Evolutionary conservation across 805 yeast species (phyloP), one percentile per base, ranked within the genome.

Genomic region (Sugiyamaella qingdaonensis): DNA sequence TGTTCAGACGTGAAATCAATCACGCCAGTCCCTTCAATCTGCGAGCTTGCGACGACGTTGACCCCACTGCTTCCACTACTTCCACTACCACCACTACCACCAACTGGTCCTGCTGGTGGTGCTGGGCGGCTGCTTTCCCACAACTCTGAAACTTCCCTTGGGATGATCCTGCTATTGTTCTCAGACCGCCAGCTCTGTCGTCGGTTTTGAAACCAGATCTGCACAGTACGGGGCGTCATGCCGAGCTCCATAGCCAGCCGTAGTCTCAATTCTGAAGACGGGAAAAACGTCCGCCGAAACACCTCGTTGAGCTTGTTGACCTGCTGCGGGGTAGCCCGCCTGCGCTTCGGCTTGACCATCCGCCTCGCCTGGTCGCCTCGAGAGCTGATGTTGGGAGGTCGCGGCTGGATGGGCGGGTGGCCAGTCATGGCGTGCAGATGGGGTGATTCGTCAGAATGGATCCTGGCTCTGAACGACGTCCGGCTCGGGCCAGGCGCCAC

Each of bases 171-270:
- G 14, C 49, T 31, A 37, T 57, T 59, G 46, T 62, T 60, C 48
- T 62, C 64, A 11, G 62, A 50, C 34, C 64, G 48, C 64, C 67
- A 65, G 18, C 68, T 68, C 55, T 68, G 72, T 13, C 97, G 73
- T 61, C 91, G 74, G 66, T 89, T 89, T 68, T 90, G 96, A 65
- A 88, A 88, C 96, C 96, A 90, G 48, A 90, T 89, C 53, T 96
- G 77, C 4, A 90, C 96, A 8, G 92, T 88, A 59, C 94, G 78
- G 60, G 91, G 96, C 16, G 89, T 80, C 87, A 89, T 84, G 4
- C 85, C 86, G 1, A 95, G 85, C 61, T 80, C 80, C 5, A 78
- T 80, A 36, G 95, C 82, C 31, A 90, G 79, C 33, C 77, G 80
- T 63, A 85, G 84, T 39, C 97, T 73, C 52, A 78, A 78, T 39